Evolutionary conservation across 2,329 filamentous ascomycete genomes (phyloP), one percentile per base, ranked within the genome.

Genomic region (Didymella sp.): DNA sequence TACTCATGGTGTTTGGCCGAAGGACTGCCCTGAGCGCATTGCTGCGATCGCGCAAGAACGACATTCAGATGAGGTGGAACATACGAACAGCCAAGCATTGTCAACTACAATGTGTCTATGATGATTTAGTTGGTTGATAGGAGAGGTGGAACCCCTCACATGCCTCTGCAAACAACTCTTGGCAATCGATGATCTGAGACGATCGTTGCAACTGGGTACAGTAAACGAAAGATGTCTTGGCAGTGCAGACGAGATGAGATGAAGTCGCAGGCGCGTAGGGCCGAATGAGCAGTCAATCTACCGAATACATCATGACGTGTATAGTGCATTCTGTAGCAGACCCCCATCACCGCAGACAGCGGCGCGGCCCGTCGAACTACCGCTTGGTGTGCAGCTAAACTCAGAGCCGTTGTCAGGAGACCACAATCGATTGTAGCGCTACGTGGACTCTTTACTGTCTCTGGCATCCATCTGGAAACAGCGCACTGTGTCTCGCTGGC

Each of bases 321-420:
- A 33, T 57, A 41, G 43, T 27, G 47, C 42, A 28, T 31, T 6
- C 28, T 27, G 52, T 25, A 35, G 45, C 17, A 35, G 52, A 50
- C 50, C 38, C 11, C 43, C 25, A 38, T 37, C 27, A 22, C 33
- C 31, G 51, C 46, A 49, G 47, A 61, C 58, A 57, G 58, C 62
- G 62, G 63, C 38, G 62, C 63, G 63, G 62, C 48, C 63, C 63
- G 63, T 38, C 4, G 25, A 25, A 37, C 40, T 31, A 27, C 21
- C 8, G 50, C 41, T 40, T 15, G 30, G 30, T 22, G n/a, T 40
- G 41, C 33, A 44, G 31, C 22, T 33, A 33, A 19, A 31, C 50
- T 58, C 61, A 41, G 33, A 55, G 51, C 51, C 56, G 51, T 50
- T 60, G 44, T 15, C 42, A 51, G 31, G 25, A 30, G 47, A 25